Evolutionary conservation across 306 rosid species (phyloP).

Genomic region (Begonia loranthoides): DNA sequence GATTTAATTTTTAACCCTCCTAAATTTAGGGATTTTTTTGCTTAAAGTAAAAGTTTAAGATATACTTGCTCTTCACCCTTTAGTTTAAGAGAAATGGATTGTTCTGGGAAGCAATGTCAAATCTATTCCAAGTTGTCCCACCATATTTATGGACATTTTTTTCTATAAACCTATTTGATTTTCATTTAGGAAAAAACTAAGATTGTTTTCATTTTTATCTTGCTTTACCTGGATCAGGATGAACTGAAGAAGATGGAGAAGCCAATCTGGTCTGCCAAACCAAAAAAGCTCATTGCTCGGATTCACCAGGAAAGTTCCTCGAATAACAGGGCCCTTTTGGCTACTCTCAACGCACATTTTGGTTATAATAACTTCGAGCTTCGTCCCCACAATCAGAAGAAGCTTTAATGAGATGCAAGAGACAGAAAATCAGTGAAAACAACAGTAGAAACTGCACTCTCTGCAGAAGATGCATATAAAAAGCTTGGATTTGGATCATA

Average conservation of each 20-base stretch:
- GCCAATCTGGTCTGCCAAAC: slow-evolving; percentile 47
- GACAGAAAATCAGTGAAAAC: background rate
- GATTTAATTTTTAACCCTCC: no score
- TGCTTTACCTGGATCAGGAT: slow-evolving; percentile 40
- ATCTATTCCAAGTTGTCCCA: no score
- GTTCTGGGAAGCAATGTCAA: no score
- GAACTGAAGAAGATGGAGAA: slow-evolving; percentile 43
- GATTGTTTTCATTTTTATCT: no score
- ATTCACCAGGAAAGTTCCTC: slow-evolving; percentile 37
- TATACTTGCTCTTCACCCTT: no score
- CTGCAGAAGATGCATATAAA: background rate
- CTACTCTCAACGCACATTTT: slow-evolving; percentile 46
- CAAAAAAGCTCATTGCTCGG: slow-evolving; percentile 45
- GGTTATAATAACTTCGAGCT: slow-evolving; percentile 44
- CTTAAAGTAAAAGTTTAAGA: no score
- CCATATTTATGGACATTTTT: no score
- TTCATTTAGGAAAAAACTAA: no score
- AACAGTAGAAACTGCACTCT: background rate
- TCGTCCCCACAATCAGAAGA: slow-evolving; percentile 43
- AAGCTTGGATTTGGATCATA: slow-evolving; percentile 10
- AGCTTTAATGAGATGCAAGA: slow-evolving; percentile 20
- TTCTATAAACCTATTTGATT: no score
- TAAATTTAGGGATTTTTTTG: no score
- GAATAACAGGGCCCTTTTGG: slow-evolving; percentile 27
- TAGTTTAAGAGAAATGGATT: no score